A percentile compares a stretch with the other conserved stretches of the same genome.
phyloP scores from a whole-genome alignment of 2,329 filamentous ascomycete species.

The Alternaria solani region DNA sequence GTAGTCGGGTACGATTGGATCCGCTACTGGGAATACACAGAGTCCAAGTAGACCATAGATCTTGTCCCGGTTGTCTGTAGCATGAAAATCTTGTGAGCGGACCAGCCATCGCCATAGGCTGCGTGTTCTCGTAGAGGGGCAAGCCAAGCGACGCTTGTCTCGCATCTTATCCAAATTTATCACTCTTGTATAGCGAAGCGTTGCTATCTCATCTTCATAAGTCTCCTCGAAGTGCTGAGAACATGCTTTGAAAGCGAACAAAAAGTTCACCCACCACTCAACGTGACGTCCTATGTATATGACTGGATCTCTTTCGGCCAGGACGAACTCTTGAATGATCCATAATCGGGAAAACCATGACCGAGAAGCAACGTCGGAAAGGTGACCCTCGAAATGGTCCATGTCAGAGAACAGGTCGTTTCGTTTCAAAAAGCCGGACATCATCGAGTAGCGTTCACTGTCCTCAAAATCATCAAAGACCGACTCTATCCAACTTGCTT shows the following conservation, averaged over 20 bases:
- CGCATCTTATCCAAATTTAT: neutral
- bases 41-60: neutral
- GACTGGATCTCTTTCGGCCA: neutral
- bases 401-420: neutral
- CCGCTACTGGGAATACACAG: neutral
- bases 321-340: neutral
- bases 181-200: no score
- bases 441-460: neutral
- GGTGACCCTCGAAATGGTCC: neutral
- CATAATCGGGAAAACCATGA: neutral
- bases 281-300: neutral
- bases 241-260: neutral
- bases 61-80: neutral
- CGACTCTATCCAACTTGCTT: neutral
- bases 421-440: neutral
- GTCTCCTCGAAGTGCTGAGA: no score
- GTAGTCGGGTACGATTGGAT: neutral
- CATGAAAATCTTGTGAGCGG: fast-evolving
- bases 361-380: neutral
- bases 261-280: neutral
- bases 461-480: no score
- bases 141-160: neutral
- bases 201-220: no score
- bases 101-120: neutral
- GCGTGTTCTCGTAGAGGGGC: neutral